These are phyloP conservation scores for Globisporangium viniferum DNA, from an alignment of 352 stramenopile genomes.

Conservation along the genomic window DNA sequence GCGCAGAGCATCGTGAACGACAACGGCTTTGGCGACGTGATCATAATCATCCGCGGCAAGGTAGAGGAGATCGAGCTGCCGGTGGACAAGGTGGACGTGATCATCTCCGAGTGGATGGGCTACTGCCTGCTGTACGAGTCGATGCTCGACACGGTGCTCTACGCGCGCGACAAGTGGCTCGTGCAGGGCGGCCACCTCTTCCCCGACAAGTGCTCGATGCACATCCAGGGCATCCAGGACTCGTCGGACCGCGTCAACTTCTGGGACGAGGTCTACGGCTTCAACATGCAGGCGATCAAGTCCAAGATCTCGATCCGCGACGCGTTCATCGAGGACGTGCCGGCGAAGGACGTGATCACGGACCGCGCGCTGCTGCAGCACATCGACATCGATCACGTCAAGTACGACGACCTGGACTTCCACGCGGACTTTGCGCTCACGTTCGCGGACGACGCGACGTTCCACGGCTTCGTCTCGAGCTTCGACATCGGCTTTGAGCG, in stretches of 20 bases:
- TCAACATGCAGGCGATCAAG: slow-evolving; percentile 97
- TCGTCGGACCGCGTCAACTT: slow-evolving; percentile 79
- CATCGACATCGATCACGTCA: slow-evolving; percentile 89
- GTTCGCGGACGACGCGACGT: slow-evolving; percentile 82
- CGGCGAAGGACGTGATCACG: slow-evolving; percentile 86
- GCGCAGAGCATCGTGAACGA: slow-evolving; percentile 92
- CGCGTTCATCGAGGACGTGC: slow-evolving; percentile 95
- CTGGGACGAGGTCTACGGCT: slow-evolving; percentile 98
- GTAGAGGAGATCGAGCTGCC: slow-evolving; percentile 92
- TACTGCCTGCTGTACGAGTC: slow-evolving; percentile 98
- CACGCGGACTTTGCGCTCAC: slow-evolving; percentile 86
- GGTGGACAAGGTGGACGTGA: slow-evolving; percentile 95
- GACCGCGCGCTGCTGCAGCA: slow-evolving; percentile 80
- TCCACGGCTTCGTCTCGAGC: slow-evolving; percentile 95
- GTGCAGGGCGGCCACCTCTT: slow-evolving; percentile 92
- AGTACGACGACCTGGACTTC: slow-evolving; percentile 95
- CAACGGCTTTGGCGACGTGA: slow-evolving; percentile 89
- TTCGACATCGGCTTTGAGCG: slow-evolving; percentile 98
- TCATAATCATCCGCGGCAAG: slow-evolving; percentile 96
- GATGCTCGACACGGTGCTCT: slow-evolving; percentile 97
- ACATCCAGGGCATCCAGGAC: slow-evolving; percentile 81
- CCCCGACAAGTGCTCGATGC: slow-evolving; percentile 96
- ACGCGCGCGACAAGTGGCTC: slow-evolving; percentile 96
- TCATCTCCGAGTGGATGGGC: slow-evolving; percentile 99
- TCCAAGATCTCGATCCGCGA: slow-evolving; percentile 93